These are phyloP conservation scores for Collybia mongolica DNA, from an alignment of 768 basidiomycete species.

Conservation along the genomic window DNA sequence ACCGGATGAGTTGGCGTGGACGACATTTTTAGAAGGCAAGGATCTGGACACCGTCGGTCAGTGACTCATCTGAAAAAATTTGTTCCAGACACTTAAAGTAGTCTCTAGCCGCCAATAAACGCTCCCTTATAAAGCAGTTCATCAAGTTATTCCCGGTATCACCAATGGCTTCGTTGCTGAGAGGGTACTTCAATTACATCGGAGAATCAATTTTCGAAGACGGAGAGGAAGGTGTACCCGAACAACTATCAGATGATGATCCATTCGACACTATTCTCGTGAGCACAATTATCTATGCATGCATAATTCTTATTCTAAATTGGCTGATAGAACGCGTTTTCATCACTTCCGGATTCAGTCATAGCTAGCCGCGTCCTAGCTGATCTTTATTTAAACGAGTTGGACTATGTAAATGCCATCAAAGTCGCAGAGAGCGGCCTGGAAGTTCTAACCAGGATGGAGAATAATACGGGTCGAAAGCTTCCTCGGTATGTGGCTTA, in stretches of 20 bases:
- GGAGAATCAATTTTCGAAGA: constrained; percentile 37
- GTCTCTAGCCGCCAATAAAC: constrained; percentile 60
- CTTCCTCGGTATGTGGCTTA: constrained; percentile 44
- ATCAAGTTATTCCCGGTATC: constrained; percentile 63
- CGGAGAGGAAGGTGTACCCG: constrained; percentile 38
- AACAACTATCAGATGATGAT: constrained; percentile 44
- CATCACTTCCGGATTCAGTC: constrained; percentile 51
- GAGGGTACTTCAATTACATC: constrained; percentile 67
- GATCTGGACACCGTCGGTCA: constrained; percentile 68
- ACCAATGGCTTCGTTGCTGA: constrained; percentile 54
- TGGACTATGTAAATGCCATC: constrained; percentile 74
- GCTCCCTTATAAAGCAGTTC: constrained; percentile 55
- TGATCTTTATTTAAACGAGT: constrained; percentile 63
- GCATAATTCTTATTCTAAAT: not conserved
- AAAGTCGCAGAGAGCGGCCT: constrained; percentile 73
- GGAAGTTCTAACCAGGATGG: constrained; percentile 48
- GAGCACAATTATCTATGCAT: constrained; percentile 18
- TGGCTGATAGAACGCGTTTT: constrained; percentile 51
- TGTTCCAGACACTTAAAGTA: not conserved
- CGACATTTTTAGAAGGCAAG: constrained; percentile 66
- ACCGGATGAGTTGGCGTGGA: constrained; percentile 84
- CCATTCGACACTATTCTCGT: constrained; percentile 65
- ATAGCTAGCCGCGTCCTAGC: constrained; percentile 66
- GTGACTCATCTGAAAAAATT: constrained; percentile 17
- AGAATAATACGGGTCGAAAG: constrained; percentile 55